Conservation (phyloP, 805 yeast species). For the Cyberlindnera galapagoensis region DNA sequence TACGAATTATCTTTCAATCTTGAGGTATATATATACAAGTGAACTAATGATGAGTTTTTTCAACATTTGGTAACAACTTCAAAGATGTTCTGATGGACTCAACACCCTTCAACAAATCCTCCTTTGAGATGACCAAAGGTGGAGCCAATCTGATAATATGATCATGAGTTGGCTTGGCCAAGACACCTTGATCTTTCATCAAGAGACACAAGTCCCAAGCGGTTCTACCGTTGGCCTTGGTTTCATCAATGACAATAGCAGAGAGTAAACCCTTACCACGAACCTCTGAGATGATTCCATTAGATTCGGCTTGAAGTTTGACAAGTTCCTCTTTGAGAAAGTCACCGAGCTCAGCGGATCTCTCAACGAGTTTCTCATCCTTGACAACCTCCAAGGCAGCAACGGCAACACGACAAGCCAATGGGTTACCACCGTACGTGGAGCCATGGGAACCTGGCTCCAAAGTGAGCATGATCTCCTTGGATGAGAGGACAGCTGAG, state of each 20-base stretch:
- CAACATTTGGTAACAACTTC: constrained; percentile 45
- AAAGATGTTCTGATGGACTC: constrained; percentile 61
- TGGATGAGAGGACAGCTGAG: constrained; percentile 85
- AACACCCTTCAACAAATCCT: constrained; percentile 78
- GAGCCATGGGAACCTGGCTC: constrained; percentile 98
- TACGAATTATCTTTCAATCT: no score
- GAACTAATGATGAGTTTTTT: constrained; percentile 31
- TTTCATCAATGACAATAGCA: constrained; percentile 85
- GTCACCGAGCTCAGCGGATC: constrained; percentile 67
- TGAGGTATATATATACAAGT: neutral
- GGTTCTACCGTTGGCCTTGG: constrained; percentile 78
- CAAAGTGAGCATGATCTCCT: constrained; percentile 79
- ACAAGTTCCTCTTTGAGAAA: constrained; percentile 54
- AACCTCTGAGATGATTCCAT: constrained; percentile 53
- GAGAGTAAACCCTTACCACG: constrained; percentile 71
- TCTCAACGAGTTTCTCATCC: constrained; percentile 80
- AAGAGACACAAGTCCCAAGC: constrained; percentile 95
- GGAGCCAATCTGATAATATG: constrained; percentile 95
- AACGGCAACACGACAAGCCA: constrained; percentile 86
- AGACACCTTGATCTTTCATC: constrained; percentile 82
- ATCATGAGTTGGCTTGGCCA: constrained; percentile 96
- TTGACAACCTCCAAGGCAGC: constrained; percentile 88
- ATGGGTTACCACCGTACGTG: constrained; percentile 96
- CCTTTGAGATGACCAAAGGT: constrained; percentile 85
- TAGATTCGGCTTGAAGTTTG: constrained; percentile 44